These are phyloP conservation scores for Arabidopsis suecica DNA, from an alignment of 345 rosid species.

Conservation along the genomic window DNA sequence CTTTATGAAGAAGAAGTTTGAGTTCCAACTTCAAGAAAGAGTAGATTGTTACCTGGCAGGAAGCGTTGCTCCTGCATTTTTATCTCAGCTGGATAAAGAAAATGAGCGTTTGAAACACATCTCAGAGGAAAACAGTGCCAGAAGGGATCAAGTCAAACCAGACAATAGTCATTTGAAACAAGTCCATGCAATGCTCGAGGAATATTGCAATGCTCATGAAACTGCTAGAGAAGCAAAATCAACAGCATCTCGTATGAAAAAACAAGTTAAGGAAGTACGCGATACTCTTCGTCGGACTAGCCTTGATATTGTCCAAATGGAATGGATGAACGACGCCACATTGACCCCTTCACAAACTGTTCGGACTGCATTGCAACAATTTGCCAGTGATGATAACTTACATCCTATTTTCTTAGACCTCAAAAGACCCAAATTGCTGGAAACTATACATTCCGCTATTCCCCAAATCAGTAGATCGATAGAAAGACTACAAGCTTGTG, in stretches of 20 bases:
- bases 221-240: slow-evolving; percentile 82
- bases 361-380: slow-evolving; percentile 62
- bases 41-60: slow-evolving; percentile 66
- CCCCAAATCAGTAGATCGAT: slow-evolving; percentile 65
- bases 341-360: slow-evolving; percentile 67
- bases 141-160: slow-evolving; percentile 51
- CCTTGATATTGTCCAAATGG: slow-evolving; percentile 85
- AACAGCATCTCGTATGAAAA: slow-evolving; percentile 73
- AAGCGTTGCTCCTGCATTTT: slow-evolving; percentile 62
- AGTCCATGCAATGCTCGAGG: slow-evolving; percentile 81
- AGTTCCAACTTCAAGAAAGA: slow-evolving; percentile 74
- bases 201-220: slow-evolving; percentile 84
- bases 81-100: slow-evolving; percentile 69
- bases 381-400: slow-evolving; percentile 56
- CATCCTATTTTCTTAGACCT: slow-evolving; percentile 66
- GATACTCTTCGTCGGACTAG: slow-evolving; percentile 70
- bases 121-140: slow-evolving; percentile 53
- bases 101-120: slow-evolving; percentile 58
- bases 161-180: slow-evolving; percentile 56
- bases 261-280: slow-evolving; percentile 70
- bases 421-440: slow-evolving; percentile 71
- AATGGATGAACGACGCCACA: slow-evolving; percentile 78
- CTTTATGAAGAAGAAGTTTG: slow-evolving; percentile 75
- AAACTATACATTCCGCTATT: slow-evolving; percentile 61
- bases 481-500: slow-evolving; percentile 78